Conservation (phyloP, 345 rosid genomes). For the Euphorbia lathyris region DNA sequence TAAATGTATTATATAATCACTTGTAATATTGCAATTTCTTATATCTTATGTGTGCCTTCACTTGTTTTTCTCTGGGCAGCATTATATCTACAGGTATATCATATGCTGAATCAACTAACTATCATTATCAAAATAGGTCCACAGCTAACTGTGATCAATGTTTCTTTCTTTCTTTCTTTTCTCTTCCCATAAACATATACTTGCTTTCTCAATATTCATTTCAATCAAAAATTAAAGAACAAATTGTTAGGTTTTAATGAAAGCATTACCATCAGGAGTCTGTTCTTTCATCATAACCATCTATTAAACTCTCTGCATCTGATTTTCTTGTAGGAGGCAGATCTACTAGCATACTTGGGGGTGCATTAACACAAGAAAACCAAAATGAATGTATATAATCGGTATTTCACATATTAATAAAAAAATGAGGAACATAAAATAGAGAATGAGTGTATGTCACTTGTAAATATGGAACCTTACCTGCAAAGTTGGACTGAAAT, state of each 20-base stretch:
- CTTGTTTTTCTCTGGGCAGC: neutral
- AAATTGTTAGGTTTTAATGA: neutral
- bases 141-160: neutral
- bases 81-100: neutral
- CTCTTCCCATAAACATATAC: neutral
- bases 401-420: neutral
- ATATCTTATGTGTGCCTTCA: neutral
- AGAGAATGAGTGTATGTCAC: neutral
- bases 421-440: too few relatives aligned
- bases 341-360: constrained; percentile 64
- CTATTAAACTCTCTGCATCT: constrained; percentile 53
- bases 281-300: constrained; percentile 50
- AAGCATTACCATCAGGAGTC: constrained; percentile 42
- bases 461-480: constrained; percentile 20
- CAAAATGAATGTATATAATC: neutral
- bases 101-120: neutral
- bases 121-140: neutral
- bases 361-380: constrained; percentile 36
- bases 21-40: neutral
- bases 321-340: constrained; percentile 46
- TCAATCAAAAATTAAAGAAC: neutral
- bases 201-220: neutral
- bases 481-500: constrained; percentile 72
- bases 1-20: neutral
- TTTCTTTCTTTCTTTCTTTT: too few relatives aligned